phyloP scores from a whole-genome alignment of 2,329 filamentous ascomycete genomes.

The Paraphoma chrysanthemicola region DNA sequence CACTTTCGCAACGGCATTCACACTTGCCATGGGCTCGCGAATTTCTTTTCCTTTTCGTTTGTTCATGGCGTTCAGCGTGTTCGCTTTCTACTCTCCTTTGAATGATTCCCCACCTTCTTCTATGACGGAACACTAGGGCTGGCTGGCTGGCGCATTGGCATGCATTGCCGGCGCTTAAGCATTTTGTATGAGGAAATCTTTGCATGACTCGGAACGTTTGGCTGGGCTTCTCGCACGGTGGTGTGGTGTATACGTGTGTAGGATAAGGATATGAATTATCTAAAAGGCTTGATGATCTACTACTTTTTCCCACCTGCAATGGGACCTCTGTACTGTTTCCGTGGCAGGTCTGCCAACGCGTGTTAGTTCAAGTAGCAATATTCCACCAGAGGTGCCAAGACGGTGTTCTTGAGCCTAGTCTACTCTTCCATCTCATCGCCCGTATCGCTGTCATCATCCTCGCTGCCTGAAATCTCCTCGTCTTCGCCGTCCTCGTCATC shows the following conservation, averaged over 20 bases:
- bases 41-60: slow-evolving; percentile 8
- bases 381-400: too few relatives aligned
- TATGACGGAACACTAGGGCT: background rate
- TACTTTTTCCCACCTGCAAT: background rate
- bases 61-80: background rate
- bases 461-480: slow-evolving; percentile 52
- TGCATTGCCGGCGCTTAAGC: background rate
- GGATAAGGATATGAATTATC: background rate
- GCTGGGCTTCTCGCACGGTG: background rate
- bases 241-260: background rate
- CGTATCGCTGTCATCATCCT: slow-evolving; percentile 24
- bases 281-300: background rate
- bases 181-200: background rate
- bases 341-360: too few relatives aligned
- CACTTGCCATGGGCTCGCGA: background rate
- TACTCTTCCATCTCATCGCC: slow-evolving; percentile 39
- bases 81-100: background rate
- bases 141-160: background rate
- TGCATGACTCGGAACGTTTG: background rate
- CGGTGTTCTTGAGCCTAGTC: background rate
- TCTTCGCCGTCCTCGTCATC: slow-evolving; percentile 68
- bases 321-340: background rate
- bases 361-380: too few relatives aligned
- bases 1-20: background rate
- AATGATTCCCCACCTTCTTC: slow-evolving; percentile 20